phyloP scores from a whole-genome alignment of 345 rosid species.

The Aquilaria malaccensis region DNA sequence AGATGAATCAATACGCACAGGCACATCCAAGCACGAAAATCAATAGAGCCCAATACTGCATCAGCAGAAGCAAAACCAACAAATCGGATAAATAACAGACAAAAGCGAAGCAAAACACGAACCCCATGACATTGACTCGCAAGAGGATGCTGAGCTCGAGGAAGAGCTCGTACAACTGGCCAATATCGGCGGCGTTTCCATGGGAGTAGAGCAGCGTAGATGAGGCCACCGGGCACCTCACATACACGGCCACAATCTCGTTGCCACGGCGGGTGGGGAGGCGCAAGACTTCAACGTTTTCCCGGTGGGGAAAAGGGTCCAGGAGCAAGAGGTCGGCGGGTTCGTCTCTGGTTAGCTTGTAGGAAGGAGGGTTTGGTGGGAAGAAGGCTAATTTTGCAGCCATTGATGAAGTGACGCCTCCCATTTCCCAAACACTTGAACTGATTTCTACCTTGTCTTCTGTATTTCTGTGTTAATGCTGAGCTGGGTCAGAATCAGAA shows the following conservation, averaged over 20 bases:
- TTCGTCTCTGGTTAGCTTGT: constrained; percentile 51
- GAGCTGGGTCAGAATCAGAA: constrained; percentile 10
- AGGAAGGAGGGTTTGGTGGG: constrained; percentile 91
- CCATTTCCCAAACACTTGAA: constrained; percentile 34
- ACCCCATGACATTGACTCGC: constrained; percentile 94
- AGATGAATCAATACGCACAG: background rate
- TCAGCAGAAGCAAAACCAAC: background rate
- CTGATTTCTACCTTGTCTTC: constrained; percentile 2
- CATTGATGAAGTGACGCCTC: constrained; percentile 97
- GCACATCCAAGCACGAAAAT: constrained; percentile 1
- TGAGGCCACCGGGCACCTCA: constrained; percentile 84
- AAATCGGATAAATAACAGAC: background rate
- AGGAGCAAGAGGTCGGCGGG: constrained; percentile 59
- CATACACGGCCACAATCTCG: constrained; percentile 71
- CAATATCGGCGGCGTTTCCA: constrained; percentile 93
- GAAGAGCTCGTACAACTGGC: constrained; percentile 99
- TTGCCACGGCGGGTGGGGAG: constrained; percentile 72
- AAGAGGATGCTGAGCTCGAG: constrained; percentile 85
- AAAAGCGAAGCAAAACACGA: constrained; percentile 14
- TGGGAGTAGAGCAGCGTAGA: constrained; percentile 87
- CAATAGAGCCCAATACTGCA: background rate
- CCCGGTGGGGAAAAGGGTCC: constrained; percentile 76
- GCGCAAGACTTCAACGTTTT: constrained; percentile 74
- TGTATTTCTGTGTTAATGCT: background rate
- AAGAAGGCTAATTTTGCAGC: constrained; percentile 95